These are phyloP conservation scores for Thymus mandschuricus DNA, from an alignment of 257 asterid genomes.

Conservation along the genomic window DNA sequence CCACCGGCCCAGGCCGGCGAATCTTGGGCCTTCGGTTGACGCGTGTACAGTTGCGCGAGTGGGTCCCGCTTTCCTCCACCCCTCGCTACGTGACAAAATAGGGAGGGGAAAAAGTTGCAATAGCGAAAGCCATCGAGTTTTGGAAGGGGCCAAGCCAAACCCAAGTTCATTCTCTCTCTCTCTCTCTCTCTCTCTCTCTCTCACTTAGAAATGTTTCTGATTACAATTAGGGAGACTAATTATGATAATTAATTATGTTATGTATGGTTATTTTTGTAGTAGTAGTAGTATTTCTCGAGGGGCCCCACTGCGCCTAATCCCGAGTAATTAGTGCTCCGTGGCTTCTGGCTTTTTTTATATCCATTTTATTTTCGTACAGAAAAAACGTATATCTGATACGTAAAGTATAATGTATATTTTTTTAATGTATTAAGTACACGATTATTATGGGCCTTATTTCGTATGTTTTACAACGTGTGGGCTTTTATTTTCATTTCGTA, in stretches of 20 bases:
- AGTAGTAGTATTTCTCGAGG: neutral
- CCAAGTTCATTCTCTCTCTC: neutral
- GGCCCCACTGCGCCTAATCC: constrained; percentile 35
- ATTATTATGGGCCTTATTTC: too few species aligned
- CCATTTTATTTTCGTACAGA: too few species aligned
- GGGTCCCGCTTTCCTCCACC: constrained; percentile 28
- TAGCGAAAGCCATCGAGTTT: constrained; percentile 29
- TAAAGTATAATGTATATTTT: too few species aligned
- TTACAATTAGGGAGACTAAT: too few species aligned
- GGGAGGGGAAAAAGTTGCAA: neutral
- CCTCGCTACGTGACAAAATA: constrained; percentile 33
- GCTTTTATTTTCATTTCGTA: too few species aligned
- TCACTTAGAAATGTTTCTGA: too few species aligned
- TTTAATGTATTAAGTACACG: too few species aligned
- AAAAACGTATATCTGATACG: too few species aligned
- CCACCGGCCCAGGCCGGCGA: constrained; percentile 38
- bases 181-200: neutral
- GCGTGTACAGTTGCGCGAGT: constrained; percentile 51
- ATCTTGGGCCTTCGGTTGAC: constrained; percentile 53
- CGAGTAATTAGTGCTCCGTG: constrained; percentile 33
- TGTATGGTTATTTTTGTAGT: too few species aligned
- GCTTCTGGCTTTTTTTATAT: constrained; percentile 30
- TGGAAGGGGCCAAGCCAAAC: constrained; percentile 7
- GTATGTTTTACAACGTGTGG: too few species aligned
- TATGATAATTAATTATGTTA: too few species aligned